A percentile compares a stretch with the other conserved stretches of the same genome.
Evolutionary conservation across 2,329 filamentous ascomycete species (phyloP).

Genomic region (Didymella glomerata): DNA sequence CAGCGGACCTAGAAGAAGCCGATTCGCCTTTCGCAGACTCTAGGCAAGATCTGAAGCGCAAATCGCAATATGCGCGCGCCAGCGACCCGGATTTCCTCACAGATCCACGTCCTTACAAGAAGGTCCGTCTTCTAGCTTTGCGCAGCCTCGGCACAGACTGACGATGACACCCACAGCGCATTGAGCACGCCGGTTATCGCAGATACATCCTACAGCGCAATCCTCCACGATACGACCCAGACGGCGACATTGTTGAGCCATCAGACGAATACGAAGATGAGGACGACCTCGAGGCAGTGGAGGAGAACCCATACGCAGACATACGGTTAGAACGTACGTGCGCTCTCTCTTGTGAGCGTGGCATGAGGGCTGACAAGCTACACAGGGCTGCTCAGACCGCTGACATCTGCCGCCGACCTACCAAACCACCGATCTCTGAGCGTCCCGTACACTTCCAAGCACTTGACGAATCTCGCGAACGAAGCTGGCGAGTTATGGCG

Average conservation of each 20-base stretch:
- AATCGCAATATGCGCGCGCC: slow-evolving; percentile 73
- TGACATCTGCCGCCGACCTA: slow-evolving; percentile 78
- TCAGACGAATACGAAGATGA: slow-evolving; percentile 75
- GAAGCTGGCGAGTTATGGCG: slow-evolving; percentile 76
- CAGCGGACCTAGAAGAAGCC: slow-evolving; percentile 80
- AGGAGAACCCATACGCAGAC: slow-evolving; percentile 77
- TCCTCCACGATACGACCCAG: slow-evolving; percentile 75
- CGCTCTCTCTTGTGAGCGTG: not conserved
- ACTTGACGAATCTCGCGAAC: slow-evolving; percentile 73
- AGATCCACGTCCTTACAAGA: slow-evolving; percentile 74
- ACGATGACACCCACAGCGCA: slow-evolving; percentile 59
- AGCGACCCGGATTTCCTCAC: slow-evolving; percentile 69
- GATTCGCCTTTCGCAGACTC: slow-evolving; percentile 76
- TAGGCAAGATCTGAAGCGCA: slow-evolving; percentile 80
- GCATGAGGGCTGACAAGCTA: slow-evolving; percentile 4
- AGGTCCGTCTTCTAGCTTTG: slow-evolving; percentile 59
- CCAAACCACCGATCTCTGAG: slow-evolving; percentile 77
- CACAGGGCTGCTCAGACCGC: slow-evolving; percentile 75
- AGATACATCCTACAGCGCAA: slow-evolving; percentile 79
- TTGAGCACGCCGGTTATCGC: slow-evolving; percentile 77
- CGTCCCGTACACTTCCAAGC: slow-evolving; percentile 76
- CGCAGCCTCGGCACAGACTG: slow-evolving; percentile 24
- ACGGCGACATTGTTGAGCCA: slow-evolving; percentile 78
- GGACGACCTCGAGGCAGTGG: slow-evolving; percentile 66
- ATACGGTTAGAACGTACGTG: slow-evolving; percentile 73